Evolutionary conservation across 495 filamentous ascomycete genomes (phyloP).

Genomic region (Lophiostoma macrostomum): DNA sequence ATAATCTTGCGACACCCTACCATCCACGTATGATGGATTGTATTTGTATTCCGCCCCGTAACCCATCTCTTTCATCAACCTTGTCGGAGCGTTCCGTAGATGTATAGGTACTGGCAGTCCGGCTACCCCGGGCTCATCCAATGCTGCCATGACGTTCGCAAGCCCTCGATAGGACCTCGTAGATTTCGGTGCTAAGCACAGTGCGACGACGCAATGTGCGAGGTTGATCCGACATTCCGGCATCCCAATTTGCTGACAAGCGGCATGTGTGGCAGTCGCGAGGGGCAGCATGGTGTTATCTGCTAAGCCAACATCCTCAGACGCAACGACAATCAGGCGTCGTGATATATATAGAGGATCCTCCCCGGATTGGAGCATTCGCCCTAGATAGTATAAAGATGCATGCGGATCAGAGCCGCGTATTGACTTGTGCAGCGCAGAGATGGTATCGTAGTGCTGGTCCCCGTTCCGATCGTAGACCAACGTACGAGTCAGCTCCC

Average conservation of each 20-base stretch:
- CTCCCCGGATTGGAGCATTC: slow-evolving; percentile 95
- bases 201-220: slow-evolving; percentile 80
- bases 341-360: slow-evolving; percentile 90
- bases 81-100: slow-evolving; percentile 85
- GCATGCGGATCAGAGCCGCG: slow-evolving; percentile 85
- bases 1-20: slow-evolving; percentile 87
- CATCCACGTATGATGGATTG: slow-evolving; percentile 82
- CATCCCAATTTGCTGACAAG: slow-evolving; percentile 86
- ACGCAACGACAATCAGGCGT: slow-evolving; percentile 85
- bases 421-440: slow-evolving; percentile 93
- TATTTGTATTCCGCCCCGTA: slow-evolving; percentile 95
- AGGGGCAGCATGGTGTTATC: slow-evolving; percentile 82
- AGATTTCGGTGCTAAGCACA: slow-evolving; percentile 78
- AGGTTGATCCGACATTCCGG: slow-evolving; percentile 92
- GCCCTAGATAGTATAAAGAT: slow-evolving; percentile 84
- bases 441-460: slow-evolving; percentile 94
- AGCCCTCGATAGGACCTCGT: slow-evolving; percentile 80
- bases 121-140: slow-evolving; percentile 76
- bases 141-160: slow-evolving; percentile 69
- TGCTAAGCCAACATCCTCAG: slow-evolving; percentile 88
- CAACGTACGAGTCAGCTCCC: slow-evolving; percentile 78
- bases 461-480: slow-evolving; percentile 95
- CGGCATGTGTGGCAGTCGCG: slow-evolving; percentile 78
- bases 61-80: slow-evolving; percentile 87
- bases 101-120: slow-evolving; percentile 79